Conservation (phyloP, 2,329 filamentous ascomycete species). For the Aureobasidium uvarum region DNA sequence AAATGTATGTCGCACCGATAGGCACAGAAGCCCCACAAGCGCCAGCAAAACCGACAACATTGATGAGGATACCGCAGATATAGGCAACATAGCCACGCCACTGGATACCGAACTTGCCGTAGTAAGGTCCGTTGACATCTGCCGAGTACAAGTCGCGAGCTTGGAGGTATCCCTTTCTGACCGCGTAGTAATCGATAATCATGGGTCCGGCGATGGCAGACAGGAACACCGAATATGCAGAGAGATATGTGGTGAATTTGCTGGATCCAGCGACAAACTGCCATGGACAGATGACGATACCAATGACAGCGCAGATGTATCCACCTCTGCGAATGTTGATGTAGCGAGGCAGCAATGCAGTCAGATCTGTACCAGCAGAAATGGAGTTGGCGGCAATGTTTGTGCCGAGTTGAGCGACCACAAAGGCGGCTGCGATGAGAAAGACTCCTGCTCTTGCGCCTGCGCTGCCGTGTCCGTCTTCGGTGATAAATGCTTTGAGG, state of each 20-base stretch:
- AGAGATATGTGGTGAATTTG: slow-evolving; percentile 88
- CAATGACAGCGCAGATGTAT: slow-evolving; percentile 77
- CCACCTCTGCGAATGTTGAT: slow-evolving; percentile 77
- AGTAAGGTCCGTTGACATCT: slow-evolving; percentile 67
- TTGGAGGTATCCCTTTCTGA: slow-evolving; percentile 77
- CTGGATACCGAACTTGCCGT: slow-evolving; percentile 69
- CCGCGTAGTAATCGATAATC: slow-evolving; percentile 80
- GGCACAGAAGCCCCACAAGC: slow-evolving; percentile 72
- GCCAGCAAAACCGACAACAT: slow-evolving; percentile 87
- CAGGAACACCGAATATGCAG: slow-evolving; percentile 90
- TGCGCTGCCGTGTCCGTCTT: slow-evolving; percentile 38
- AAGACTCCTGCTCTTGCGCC: slow-evolving; percentile 54
- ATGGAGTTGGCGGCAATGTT: slow-evolving; percentile 75
- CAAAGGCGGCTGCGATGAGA: slow-evolving; percentile 48
- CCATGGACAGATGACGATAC: slow-evolving; percentile 84
- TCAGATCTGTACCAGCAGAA: slow-evolving; percentile 55
- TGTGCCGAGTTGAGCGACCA: slow-evolving; percentile 52
- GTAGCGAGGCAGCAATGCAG: slow-evolving; percentile 53
- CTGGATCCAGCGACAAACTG: slow-evolving; percentile 72
- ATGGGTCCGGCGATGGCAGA: slow-evolving; percentile 92
- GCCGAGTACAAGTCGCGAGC: slow-evolving; percentile 76
- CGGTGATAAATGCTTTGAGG: slow-evolving; percentile 43
- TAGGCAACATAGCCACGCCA: slow-evolving; percentile 85
- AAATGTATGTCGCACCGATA: slow-evolving; percentile 76
- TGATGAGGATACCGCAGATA: slow-evolving; percentile 78